Base-by-base conservation (phyloP, 805 yeast genomes). In the Yarrowia deformans region DNA sequence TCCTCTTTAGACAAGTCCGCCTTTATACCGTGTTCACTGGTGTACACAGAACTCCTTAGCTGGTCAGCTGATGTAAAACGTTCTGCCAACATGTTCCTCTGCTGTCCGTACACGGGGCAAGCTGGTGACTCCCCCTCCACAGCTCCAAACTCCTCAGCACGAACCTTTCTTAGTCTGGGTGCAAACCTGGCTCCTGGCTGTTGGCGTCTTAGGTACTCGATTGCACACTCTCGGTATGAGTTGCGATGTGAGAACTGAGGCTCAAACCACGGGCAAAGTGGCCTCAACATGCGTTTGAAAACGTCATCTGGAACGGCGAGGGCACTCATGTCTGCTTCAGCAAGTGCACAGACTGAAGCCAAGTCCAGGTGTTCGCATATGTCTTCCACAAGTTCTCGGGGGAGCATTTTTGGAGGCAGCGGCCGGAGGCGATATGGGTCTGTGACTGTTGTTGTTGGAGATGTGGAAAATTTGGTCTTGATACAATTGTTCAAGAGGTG, bases 151-250 rank as follows among this genome's bases (percentile, higher is more conserved):
- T 18, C 23, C 13, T 18, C 19, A 10, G 14, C 14, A 10, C 14
- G 8, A 5, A 19, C 49, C 5, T 9, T 10, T 45, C 23, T 45
- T 0, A 19, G 14, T 18, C 29, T 18, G 14, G 49, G 23, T 5
- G 29, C 23, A 45, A 45, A 45, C 14, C 18, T 45, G 29, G 49
- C 49, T n/a, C 49, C 49, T 18, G 49, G 49, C 14, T 45, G 49
- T 13, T 45, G 29, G 19, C 49, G 49, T 18, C 49, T 12, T 5
- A 12, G 49, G 19, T n/a, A 19, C 29, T 45, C 49, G 16, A 45
- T 10, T 7, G 23, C 49, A 45, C 49, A 45, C 29, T 9, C 49
- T 18, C 29, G 23, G 13, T 19, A 45, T 29, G 49, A 18, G 29
- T 10, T 18, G 19, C 49, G 49, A 9, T 6, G 19, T 5, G 49